Conservation (phyloP, 2,329 filamentous ascomycete species). For the Colletotrichum trifolii region DNA sequence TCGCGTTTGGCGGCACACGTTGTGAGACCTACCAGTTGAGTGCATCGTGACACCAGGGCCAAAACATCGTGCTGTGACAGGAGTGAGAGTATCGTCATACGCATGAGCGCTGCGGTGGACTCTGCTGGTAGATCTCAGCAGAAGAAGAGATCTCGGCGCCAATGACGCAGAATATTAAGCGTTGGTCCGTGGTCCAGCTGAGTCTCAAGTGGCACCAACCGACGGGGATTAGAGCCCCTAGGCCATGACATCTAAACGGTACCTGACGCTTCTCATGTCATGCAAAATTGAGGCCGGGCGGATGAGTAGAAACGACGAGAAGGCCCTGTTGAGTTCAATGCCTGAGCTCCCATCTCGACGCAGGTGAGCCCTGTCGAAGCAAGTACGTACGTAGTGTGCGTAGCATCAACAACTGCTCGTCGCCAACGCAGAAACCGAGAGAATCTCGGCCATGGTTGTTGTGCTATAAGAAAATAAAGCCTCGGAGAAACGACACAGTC, state of each 20-base stretch:
- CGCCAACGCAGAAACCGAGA: background rate
- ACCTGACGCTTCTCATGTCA: conserved; percentile 1
- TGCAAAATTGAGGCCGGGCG: conserved; percentile 10
- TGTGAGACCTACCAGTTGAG: background rate
- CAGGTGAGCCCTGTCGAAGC: conserved; percentile 9
- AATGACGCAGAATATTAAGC: conserved; percentile 1
- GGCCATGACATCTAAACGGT: background rate
- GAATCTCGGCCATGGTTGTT: background rate
- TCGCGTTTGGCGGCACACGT: background rate
- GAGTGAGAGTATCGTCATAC: background rate
- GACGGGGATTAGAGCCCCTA: background rate
- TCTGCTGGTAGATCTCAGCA: conserved; percentile 18
- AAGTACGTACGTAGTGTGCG: background rate
- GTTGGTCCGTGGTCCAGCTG: conserved; percentile 21
- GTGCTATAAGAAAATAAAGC: background rate
- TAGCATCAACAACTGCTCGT: conserved; percentile 2
- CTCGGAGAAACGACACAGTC: conserved; percentile 18
- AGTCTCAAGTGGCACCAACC: conserved; percentile 5
- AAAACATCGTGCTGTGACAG: conserved; percentile 3
- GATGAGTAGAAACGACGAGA: conserved; percentile 10
- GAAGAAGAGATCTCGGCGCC: conserved; percentile 20
- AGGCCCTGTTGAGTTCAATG: background rate
- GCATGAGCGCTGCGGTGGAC: conserved; percentile 9
- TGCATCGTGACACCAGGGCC: background rate
- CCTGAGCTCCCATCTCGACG: background rate